A percentile compares a stretch with the other conserved stretches of the same genome.
Conservation (phyloP, 352 stramenopile species). For the Globisporangium yorkense region DNA sequence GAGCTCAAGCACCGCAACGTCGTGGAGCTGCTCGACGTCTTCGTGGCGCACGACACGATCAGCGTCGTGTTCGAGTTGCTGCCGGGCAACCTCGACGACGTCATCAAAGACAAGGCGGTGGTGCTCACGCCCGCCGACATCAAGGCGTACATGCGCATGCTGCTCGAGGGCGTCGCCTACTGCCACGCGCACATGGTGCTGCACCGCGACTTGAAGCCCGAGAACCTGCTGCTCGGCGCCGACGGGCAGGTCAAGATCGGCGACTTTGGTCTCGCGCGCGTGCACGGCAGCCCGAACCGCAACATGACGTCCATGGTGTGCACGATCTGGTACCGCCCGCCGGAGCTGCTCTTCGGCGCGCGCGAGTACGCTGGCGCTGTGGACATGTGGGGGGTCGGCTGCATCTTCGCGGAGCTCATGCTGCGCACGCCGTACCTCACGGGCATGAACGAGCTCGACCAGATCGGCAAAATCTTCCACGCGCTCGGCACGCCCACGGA, state of each 20-base stretch:
- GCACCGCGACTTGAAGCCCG: constrained; percentile 94
- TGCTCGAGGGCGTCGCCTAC: constrained; percentile 68
- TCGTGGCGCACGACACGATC: constrained; percentile 85
- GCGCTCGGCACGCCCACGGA: constrained; percentile 77
- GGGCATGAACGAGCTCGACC: constrained; percentile 76
- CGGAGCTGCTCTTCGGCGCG: constrained; percentile 84
- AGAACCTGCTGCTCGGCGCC: constrained; percentile 91
- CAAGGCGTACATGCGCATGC: constrained; percentile 87
- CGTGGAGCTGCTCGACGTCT: constrained; percentile 84
- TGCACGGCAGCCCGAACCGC: constrained; percentile 79
- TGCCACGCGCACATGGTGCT: constrained; percentile 82
- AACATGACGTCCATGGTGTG: constrained; percentile 90
- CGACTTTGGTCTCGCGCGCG: constrained; percentile 84
- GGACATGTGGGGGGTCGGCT: constrained; percentile 87
- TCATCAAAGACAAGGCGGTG: constrained; percentile 87
- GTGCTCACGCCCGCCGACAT: constrained; percentile 81
- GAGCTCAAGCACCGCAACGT: constrained; percentile 86
- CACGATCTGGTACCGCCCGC: constrained; percentile 85
- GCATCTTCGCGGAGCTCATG: constrained; percentile 86
- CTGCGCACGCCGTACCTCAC: constrained; percentile 68
- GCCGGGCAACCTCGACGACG: constrained; percentile 82
- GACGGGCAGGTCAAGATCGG: constrained; percentile 83
- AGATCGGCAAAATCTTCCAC: constrained; percentile 87
- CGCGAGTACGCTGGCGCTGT: constrained; percentile 81
- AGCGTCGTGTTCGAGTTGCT: constrained; percentile 89